Evolutionary conservation across 306 rosid species (phyloP).

Genomic region (Citrullus colocynthis): DNA sequence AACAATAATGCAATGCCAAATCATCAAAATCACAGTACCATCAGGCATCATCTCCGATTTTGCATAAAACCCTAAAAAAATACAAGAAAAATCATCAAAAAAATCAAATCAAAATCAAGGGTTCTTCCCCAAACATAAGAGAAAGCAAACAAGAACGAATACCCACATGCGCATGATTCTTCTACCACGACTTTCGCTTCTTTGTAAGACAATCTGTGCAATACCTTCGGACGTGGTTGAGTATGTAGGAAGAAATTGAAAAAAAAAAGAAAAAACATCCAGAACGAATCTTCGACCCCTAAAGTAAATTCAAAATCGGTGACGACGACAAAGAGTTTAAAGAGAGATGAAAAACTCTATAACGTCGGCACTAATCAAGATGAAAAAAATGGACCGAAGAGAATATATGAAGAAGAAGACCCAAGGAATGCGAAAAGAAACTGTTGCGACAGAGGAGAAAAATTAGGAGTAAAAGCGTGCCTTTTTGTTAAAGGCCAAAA

Average conservation of each 20-base stretch:
- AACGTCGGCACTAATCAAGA: too few relatives aligned
- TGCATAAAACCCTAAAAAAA: slow-evolving; percentile 83
- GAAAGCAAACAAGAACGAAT: neutral
- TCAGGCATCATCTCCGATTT: slow-evolving; percentile 77
- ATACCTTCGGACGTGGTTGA: slow-evolving; percentile 39
- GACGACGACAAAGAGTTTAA: too few relatives aligned
- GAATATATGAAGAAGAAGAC: too few relatives aligned
- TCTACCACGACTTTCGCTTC: slow-evolving; percentile 90
- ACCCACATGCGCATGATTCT: slow-evolving; percentile 93
- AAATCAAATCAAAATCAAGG: neutral
- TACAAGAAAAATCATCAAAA: neutral
- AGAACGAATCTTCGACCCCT: neutral
- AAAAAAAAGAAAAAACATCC: neutral
- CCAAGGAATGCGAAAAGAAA: too few relatives aligned
- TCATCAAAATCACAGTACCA: slow-evolving; percentile 86
- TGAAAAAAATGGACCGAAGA: too few relatives aligned
- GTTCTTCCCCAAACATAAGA: neutral
- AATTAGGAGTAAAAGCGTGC: too few relatives aligned
- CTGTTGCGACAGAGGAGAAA: too few relatives aligned
- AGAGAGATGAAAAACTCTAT: too few relatives aligned
- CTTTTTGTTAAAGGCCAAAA: too few relatives aligned
- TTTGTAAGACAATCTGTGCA: slow-evolving; percentile 91
- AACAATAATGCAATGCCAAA: slow-evolving; percentile 95
- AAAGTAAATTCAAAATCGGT: too few relatives aligned
- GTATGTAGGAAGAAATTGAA: neutral